Evolutionary conservation across 2,329 filamentous ascomycete genomes (phyloP).

Genomic region (Neoscytalidium dimidiatum): DNA sequence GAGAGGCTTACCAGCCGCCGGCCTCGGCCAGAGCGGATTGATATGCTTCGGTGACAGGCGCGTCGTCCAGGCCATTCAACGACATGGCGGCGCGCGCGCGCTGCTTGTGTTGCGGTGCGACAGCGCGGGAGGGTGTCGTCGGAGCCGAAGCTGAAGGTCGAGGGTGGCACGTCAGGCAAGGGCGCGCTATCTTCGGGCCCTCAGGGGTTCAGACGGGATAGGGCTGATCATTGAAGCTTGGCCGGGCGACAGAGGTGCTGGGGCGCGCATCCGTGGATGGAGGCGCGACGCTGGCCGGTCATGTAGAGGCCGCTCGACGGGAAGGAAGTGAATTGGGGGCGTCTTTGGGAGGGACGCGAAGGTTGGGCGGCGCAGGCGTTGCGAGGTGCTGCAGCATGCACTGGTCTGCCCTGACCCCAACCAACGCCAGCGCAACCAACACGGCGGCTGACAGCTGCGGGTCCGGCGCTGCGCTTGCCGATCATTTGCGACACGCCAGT

Average conservation of each 20-base stretch:
- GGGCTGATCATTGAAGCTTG: constrained; percentile 20
- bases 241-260: background rate
- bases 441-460: constrained; percentile 8
- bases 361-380: constrained; percentile 15
- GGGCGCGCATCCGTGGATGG: constrained; percentile 5
- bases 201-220: constrained; percentile 21
- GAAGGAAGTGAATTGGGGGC: background rate
- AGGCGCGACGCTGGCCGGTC: constrained; percentile 3
- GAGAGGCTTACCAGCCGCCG: constrained; percentile 81
- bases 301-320: background rate
- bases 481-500: background rate
- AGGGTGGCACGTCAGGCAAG: constrained; percentile 19
- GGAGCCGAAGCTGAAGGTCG: constrained; percentile 2
- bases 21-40: constrained; percentile 77
- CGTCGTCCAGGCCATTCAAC: constrained; percentile 88
- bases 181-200: constrained; percentile 19
- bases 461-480: constrained; percentile 7
- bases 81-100: constrained; percentile 64
- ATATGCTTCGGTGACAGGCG: constrained; percentile 80
- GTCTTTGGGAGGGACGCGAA: background rate
- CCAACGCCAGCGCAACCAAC: constrained; percentile 1
- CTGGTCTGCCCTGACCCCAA: constrained; percentile 12
- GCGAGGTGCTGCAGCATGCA: constrained; percentile 11
- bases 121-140: constrained; percentile 20
- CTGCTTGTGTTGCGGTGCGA: constrained; percentile 15